A percentile compares a stretch with the other conserved stretches of the same genome.
These are phyloP conservation scores for Arachnomyces sp. DNA, from an alignment of 2,329 filamentous ascomycete species.

Conservation along the genomic window DNA sequence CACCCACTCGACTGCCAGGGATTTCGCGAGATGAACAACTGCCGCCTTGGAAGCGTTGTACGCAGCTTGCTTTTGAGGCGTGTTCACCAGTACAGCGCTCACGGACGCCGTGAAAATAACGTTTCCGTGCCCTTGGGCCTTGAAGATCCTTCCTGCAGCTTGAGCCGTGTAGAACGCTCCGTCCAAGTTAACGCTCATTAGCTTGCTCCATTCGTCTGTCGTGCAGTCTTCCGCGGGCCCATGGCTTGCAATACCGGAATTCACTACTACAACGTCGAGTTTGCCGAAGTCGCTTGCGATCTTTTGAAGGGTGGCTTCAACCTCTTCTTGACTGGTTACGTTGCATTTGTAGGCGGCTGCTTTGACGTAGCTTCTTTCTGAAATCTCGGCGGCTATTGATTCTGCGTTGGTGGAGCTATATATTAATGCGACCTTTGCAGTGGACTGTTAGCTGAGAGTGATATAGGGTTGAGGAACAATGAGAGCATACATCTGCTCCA, in stretches of 20 bases:
- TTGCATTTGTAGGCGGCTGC: conserved; percentile 60
- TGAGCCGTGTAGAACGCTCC: conserved; percentile 79
- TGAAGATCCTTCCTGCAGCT: conserved; percentile 74
- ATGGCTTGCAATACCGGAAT: conserved; percentile 63
- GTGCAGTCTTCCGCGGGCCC: conserved; percentile 60
- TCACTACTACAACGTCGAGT: conserved; percentile 60
- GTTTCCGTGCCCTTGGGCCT: conserved; percentile 54
- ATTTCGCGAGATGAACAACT: conserved; percentile 75
- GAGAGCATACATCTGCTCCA: conserved; percentile 57
- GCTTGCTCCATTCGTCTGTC: conserved; percentile 61
- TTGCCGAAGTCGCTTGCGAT: conserved; percentile 62
- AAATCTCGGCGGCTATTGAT: conserved; percentile 57
- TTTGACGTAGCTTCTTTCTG: conserved; percentile 54
- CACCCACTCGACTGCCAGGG: conserved; percentile 79
- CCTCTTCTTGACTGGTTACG: conserved; percentile 49
- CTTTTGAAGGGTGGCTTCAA: conserved; percentile 49
- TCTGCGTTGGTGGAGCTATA: conserved; percentile 37
- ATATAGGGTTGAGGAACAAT: conserved; percentile 52
- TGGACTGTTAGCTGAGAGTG: neutral
- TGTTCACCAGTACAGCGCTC: conserved; percentile 48
- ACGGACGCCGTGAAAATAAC: conserved; percentile 61
- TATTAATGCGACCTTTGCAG: too few species aligned
- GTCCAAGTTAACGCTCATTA: conserved; percentile 77
- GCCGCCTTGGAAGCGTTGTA: conserved; percentile 83
- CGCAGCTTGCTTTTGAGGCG: conserved; percentile 62